Conservation (phyloP, 225 moss, liverwort and hornwort genomes). For the Marchantia polymorpha region DNA sequence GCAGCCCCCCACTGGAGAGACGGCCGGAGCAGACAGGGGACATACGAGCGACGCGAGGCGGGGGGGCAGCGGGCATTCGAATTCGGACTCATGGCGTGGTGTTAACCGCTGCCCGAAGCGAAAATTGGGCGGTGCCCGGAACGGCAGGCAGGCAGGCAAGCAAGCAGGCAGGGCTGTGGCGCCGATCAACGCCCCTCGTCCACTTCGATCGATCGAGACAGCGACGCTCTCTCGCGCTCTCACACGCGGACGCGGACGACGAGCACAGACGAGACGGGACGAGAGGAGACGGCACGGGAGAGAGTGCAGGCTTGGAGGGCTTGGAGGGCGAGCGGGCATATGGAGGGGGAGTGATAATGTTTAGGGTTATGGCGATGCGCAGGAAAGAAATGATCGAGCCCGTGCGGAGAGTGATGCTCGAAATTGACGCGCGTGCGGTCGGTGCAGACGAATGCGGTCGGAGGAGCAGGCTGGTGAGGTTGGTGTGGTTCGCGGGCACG, state of each 20-base stretch:
- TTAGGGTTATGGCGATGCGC: constrained; percentile 33
- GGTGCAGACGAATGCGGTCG: neutral
- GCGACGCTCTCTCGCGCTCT: neutral
- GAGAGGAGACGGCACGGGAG: too few relatives aligned
- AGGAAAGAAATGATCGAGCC: constrained; percentile 1
- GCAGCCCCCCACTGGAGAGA: too few relatives aligned
- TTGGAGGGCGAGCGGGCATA: neutral
- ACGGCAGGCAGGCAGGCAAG: constrained; percentile 4
- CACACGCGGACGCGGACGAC: neutral
- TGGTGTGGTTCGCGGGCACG: neutral
- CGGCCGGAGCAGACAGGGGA: neutral
- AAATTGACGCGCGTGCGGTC: constrained; percentile 8
- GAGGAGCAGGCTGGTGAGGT: neutral
- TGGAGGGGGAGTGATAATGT: neutral
- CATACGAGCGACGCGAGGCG: neutral
- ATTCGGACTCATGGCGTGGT: constrained; percentile 15
- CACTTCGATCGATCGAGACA: constrained; percentile 1
- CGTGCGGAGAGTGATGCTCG: neutral
- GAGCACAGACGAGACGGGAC: too few relatives aligned
- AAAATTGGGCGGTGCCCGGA: constrained; percentile 27
- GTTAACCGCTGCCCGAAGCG: constrained; percentile 34
- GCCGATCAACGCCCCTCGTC: neutral
- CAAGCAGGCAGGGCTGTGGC: neutral
- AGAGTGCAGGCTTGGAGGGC: neutral
- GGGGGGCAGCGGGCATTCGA: constrained; percentile 26